These are phyloP conservation scores for Moniliella sp. DNA, from an alignment of 1,284 basidiomycete species.

Conservation along the genomic window DNA sequence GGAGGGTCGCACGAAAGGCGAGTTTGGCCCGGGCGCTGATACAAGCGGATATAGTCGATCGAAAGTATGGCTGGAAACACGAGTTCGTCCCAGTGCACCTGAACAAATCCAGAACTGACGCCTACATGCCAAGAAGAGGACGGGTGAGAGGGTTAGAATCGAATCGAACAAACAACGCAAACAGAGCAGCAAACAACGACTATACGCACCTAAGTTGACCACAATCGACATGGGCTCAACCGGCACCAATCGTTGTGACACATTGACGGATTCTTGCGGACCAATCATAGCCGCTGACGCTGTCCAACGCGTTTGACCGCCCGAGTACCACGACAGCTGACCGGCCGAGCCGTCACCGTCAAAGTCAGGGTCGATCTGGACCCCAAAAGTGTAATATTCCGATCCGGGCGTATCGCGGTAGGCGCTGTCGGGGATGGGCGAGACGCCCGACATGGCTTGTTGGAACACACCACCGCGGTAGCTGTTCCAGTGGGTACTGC, in stretches of 20 bases:
- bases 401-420: conserved; percentile 2
- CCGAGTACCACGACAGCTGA: conserved; percentile 7
- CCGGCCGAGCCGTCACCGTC: conserved; percentile 2
- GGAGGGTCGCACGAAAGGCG: conserved; percentile 37
- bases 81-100: conserved; percentile 7
- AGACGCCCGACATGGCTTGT: conserved; percentile 3
- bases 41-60: conserved; percentile 8
- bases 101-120: too few relatives aligned
- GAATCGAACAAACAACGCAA: too few relatives aligned
- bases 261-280: too few relatives aligned
- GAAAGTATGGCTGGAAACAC: conserved; percentile 8
- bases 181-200: too few relatives aligned
- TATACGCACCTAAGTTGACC: too few relatives aligned
- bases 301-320: conserved; percentile 5
- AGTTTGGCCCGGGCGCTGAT: too few relatives aligned
- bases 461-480: conserved; percentile 5
- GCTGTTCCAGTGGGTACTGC: too few relatives aligned
- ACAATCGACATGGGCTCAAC: too few relatives aligned
- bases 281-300: too few relatives aligned
- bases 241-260: too few relatives aligned
- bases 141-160: too few relatives aligned
- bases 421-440: conserved; percentile 3
- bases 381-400: conserved; percentile 3
- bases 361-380: conserved; percentile 6
- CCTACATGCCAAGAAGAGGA: too few relatives aligned